Percentiles rank a stretch among this genome's conserved stretches.
Evolutionary conservation across 257 asterid species (phyloP).

Genomic region (Fraxinus pennsylvanica): DNA sequence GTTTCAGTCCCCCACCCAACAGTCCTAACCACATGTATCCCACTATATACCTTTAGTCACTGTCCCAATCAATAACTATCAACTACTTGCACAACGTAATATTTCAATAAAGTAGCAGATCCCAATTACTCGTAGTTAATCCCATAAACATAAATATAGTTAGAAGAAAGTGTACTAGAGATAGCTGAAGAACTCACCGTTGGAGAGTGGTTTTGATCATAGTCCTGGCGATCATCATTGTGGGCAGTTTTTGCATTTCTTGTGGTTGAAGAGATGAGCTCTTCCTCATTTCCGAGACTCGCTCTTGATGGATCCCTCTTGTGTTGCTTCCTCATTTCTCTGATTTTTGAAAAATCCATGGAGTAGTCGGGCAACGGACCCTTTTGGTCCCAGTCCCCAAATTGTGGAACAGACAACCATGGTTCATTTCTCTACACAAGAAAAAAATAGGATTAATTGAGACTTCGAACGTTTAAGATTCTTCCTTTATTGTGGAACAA

Average conservation of each 20-base stretch:
- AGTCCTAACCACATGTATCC: slow-evolving; percentile 29
- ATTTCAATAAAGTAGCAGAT: background rate
- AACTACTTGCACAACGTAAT: slow-evolving; percentile 17
- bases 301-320: slow-evolving; percentile 60
- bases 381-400: slow-evolving; percentile 68
- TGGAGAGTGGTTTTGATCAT: slow-evolving; percentile 38
- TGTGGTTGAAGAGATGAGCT: slow-evolving; percentile 38
- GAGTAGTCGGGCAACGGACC: slow-evolving; percentile 60
- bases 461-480: background rate
- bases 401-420: slow-evolving; percentile 63
- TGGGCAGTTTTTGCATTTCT: slow-evolving; percentile 31
- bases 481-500: background rate
- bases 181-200: slow-evolving; percentile 32
- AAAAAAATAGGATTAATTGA: background rate
- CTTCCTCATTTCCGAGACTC: slow-evolving; percentile 63
- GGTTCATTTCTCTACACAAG: slow-evolving; percentile 35
- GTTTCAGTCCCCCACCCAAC: slow-evolving; percentile 9
- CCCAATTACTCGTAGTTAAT: background rate
- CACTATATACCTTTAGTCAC: background rate
- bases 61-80: slow-evolving; percentile 23
- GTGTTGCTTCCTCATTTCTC: slow-evolving; percentile 66
- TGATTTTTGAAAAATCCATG: slow-evolving; percentile 56
- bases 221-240: slow-evolving; percentile 31
- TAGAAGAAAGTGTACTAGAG: background rate
- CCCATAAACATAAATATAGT: background rate